Conservation (phyloP, 169 alveolate genomes). For the Cryptosporidium andersoni region DNA sequence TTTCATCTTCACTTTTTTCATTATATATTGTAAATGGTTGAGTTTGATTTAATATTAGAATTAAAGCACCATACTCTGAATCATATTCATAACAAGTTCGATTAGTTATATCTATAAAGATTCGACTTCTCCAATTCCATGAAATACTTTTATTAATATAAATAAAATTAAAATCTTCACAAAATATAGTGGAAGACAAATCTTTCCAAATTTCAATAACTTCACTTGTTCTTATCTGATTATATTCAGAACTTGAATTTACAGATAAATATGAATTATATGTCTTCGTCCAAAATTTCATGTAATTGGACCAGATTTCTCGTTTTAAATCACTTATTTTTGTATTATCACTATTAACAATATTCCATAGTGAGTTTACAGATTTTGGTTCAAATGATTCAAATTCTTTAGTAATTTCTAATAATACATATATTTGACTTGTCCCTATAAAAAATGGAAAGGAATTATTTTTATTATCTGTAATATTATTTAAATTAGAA, state of each 20-base stretch:
- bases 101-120: conserved; percentile 18
- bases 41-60: conserved; percentile 4
- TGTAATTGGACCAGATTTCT: conserved; percentile 1
- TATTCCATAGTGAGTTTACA: not conserved
- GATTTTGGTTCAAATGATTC: conserved; percentile 33
- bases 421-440: conserved; percentile 31
- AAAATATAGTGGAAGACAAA: not conserved
- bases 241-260: conserved; percentile 9
- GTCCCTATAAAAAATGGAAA: conserved; percentile 40
- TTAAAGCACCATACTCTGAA: not conserved
- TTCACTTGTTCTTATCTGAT: not conserved
- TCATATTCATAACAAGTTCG: conserved; percentile 31
- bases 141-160: not conserved
- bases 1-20: not conserved
- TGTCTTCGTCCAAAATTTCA: conserved; percentile 40
- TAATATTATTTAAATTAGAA: not conserved
- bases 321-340: not conserved
- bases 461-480: not conserved
- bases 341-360: not conserved
- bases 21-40: not conserved
- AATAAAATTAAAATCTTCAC: not conserved
- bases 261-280: conserved; percentile 1
- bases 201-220: not conserved
- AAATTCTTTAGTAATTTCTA: not conserved
- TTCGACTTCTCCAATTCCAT: conserved; percentile 56